These are phyloP conservation scores for Rhamnella rubrinervis DNA, from an alignment of 331 rosid species.

Conservation along the genomic window DNA sequence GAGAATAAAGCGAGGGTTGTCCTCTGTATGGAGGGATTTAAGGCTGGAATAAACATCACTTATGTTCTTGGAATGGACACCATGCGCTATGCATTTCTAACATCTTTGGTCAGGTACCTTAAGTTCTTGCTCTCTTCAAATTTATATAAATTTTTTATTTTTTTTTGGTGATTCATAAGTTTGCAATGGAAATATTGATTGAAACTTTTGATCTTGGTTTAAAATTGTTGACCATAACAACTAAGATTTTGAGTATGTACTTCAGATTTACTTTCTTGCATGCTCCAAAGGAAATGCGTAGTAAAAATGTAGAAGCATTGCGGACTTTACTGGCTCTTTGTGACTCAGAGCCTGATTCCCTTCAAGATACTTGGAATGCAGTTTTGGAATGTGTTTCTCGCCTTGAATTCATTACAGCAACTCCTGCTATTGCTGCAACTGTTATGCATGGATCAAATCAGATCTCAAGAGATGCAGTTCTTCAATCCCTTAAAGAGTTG, in stretches of 20 bases:
- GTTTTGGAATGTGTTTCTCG: slow-evolving; percentile 97
- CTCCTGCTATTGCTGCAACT: slow-evolving; percentile 82
- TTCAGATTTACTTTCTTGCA: slow-evolving; percentile 97
- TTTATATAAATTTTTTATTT: slow-evolving; percentile 16
- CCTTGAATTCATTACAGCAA: slow-evolving; percentile 79
- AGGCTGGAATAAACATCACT: slow-evolving; percentile 92
- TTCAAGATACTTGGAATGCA: slow-evolving; percentile 99
- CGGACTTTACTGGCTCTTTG: slow-evolving; percentile 74
- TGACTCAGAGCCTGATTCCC: slow-evolving; percentile 77
- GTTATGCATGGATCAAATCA: slow-evolving; percentile 98
- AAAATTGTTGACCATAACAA: slow-evolving; percentile 19
- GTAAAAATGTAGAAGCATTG: slow-evolving; percentile 97
- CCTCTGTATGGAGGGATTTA: slow-evolving; percentile 98
- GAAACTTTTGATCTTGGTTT: slow-evolving; percentile 19
- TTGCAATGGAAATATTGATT: slow-evolving; percentile 18
- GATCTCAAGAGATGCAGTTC: slow-evolving; percentile 90
- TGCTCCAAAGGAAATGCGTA: slow-evolving; percentile 99
- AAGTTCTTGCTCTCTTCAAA: background rate
- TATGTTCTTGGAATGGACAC: slow-evolving; percentile 98
- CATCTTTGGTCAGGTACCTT: slow-evolving; percentile 85
- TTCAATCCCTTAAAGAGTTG: slow-evolving; percentile 88
- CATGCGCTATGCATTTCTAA: slow-evolving; percentile 98
- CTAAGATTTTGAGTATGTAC: slow-evolving; percentile 35
- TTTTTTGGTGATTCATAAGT: background rate
- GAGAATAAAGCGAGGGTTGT: slow-evolving; percentile 90